These are phyloP conservation scores for Emmonsiellopsis sp. DNA, from an alignment of 2,329 filamentous ascomycete species.

Conservation along the genomic window DNA sequence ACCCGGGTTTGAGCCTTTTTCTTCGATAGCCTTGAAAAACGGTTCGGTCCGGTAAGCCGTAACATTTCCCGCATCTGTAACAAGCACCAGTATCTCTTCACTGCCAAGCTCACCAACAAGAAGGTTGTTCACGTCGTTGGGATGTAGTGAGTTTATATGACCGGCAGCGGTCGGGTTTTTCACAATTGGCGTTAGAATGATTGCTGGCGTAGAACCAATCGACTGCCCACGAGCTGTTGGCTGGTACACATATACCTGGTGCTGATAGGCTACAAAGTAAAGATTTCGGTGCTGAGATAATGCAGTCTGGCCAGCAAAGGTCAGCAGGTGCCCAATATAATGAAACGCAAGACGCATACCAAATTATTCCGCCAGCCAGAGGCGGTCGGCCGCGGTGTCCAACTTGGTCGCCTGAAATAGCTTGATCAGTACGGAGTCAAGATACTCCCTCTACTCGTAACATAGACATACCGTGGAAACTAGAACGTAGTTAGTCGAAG, in stretches of 20 bases:
- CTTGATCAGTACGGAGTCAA: neutral
- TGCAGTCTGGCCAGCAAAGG: conserved; percentile 24
- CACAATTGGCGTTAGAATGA: conserved; percentile 35
- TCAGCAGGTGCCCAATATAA: conserved; percentile 4
- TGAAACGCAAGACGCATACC: conserved; percentile 16
- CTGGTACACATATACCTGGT: conserved; percentile 37
- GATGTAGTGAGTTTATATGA: conserved; percentile 41
- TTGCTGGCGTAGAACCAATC: conserved; percentile 28
- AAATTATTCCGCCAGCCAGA: conserved; percentile 35
- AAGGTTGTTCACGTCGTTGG: conserved; percentile 62
- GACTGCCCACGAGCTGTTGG: conserved; percentile 33
- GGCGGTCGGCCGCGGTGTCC: neutral
- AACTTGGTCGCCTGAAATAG: neutral
- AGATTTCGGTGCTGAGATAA: conserved; percentile 40
- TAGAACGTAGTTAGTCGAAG: conserved; percentile 4
- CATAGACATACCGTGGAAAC: conserved; percentile 18
- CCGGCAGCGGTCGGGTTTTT: conserved; percentile 39
- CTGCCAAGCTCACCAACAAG: conserved; percentile 59
- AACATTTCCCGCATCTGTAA: conserved; percentile 68
- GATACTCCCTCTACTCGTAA: conserved; percentile 11
- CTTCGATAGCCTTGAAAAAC: conserved; percentile 38
- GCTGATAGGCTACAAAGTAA: conserved; percentile 34
- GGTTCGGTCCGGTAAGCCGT: conserved; percentile 57
- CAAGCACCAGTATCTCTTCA: conserved; percentile 59
- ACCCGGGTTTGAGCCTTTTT: neutral